phyloP scores from a whole-genome alignment of 495 filamentous ascomycete genomes.

The Penicillium canescens region DNA sequence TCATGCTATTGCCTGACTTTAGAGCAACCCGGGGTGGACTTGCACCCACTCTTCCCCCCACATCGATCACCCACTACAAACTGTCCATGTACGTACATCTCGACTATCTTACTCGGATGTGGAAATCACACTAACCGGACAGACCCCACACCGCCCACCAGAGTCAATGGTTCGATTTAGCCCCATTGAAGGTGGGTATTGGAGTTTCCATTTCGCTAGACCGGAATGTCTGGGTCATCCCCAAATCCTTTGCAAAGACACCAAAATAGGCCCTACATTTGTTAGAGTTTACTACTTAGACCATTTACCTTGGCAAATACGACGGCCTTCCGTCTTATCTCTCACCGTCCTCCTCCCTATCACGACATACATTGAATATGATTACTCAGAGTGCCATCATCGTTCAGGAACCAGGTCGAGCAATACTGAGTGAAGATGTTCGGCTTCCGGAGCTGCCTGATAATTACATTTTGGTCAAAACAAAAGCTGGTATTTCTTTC shows the following conservation, averaged over 20 bases:
- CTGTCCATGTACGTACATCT: neutral
- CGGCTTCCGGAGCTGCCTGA: conserved; percentile 31
- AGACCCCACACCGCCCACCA: neutral
- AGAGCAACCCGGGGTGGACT: neutral
- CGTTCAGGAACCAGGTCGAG: conserved; percentile 15
- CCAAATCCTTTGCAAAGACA: no score
- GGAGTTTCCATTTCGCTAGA: neutral
- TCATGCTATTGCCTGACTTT: neutral
- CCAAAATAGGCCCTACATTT: neutral
- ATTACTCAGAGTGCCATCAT: conserved; percentile 16
- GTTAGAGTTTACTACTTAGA: neutral
- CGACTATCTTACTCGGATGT: neutral
- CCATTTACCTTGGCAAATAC: conserved; percentile 2
- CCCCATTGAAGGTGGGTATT: neutral
- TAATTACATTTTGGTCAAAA: conserved; percentile 49
- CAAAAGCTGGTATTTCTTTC: conserved; percentile 24
- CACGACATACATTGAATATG: conserved; percentile 4
- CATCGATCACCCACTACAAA: neutral
- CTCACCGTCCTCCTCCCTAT: neutral
- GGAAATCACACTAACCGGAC: neutral
- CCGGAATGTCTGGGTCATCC: neutral
- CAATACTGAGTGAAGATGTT: conserved; percentile 10
- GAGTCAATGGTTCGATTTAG: neutral
- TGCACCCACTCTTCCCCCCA: neutral
- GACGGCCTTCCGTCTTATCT: neutral